Evolutionary conservation across 2,329 filamentous ascomycete species (phyloP).

Genomic region (Aspergillus sp.): DNA sequence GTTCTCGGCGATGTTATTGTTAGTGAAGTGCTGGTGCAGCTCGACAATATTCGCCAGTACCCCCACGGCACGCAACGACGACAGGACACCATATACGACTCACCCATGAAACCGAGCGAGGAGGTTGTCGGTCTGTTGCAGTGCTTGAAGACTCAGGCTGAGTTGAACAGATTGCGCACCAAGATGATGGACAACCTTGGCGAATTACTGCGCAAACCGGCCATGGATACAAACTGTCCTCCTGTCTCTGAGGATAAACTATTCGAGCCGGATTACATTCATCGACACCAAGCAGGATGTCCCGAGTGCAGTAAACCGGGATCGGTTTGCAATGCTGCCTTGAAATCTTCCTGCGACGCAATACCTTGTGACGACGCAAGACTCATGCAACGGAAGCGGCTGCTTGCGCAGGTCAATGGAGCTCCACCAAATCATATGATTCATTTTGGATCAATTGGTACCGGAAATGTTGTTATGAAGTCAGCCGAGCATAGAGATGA

Average conservation of each 20-base stretch:
- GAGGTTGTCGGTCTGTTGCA: neutral
- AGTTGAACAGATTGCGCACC: neutral
- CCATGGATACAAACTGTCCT: neutral
- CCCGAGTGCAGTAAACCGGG: neutral
- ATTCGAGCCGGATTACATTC: neutral
- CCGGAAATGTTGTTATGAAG: conserved; percentile 14
- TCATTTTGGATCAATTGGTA: conserved; percentile 13
- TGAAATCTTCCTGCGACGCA: neutral
- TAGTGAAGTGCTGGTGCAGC: neutral
- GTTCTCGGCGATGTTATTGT: conserved; percentile 6
- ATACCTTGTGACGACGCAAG: conserved; percentile 1
- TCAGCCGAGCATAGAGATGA: conserved; percentile 12
- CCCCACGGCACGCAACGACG: neutral
- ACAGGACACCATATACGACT: neutral
- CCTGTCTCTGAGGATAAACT: neutral
- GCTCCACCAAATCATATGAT: neutral
- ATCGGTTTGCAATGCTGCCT: conserved; percentile 6
- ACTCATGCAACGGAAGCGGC: neutral
- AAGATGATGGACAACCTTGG: neutral
- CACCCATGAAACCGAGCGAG: neutral
- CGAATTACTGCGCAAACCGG: neutral
- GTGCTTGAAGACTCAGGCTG: neutral
- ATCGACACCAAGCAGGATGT: conserved; percentile 14
- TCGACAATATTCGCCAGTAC: neutral
- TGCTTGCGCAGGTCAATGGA: neutral